Evolutionary conservation across 805 yeast species (phyloP).

Genomic region (Nadsonia fulvescens): DNA sequence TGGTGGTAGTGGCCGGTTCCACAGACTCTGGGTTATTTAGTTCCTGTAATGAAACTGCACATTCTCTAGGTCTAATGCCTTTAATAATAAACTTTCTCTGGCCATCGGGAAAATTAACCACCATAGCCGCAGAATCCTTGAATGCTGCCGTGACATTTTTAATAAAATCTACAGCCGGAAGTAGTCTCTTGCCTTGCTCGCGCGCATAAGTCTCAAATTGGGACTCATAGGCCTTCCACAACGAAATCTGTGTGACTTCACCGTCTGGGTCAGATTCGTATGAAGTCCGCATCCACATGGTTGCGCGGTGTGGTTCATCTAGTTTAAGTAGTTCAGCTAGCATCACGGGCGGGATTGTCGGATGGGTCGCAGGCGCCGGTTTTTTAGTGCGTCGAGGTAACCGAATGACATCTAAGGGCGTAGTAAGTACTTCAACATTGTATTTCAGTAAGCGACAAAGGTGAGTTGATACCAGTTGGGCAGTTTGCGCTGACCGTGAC

Average conservation of each 20-base stretch:
- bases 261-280: conserved; percentile 63
- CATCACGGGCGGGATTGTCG: conserved; percentile 36
- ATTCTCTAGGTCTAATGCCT: conserved; percentile 75
- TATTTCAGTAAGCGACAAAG: conserved; percentile 45
- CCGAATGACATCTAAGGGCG: conserved; percentile 20
- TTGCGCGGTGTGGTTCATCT: conserved; percentile 79
- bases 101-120: conserved; percentile 43
- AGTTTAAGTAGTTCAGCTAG: conserved; percentile 42
- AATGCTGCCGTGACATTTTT: conserved; percentile 85
- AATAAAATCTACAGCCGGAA: conserved; percentile 94
- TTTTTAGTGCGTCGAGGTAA: conserved; percentile 27
- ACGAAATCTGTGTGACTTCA: conserved; percentile 84
- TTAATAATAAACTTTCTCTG: conserved; percentile 77
- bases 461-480: conserved; percentile 32
- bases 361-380: conserved; percentile 50
- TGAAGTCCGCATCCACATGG: conserved; percentile 85
- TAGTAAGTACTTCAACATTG: conserved; percentile 20
- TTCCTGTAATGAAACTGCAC: too few species aligned
- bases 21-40: too few species aligned
- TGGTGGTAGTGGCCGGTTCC: too few species aligned
- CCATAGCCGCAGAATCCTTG: conserved; percentile 83
- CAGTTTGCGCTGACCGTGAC: conserved; percentile 28
- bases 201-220: conserved; percentile 51
- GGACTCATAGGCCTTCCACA: conserved; percentile 88
- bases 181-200: conserved; percentile 34